These are phyloP conservation scores for Cytospora piceicola DNA, from an alignment of 2,329 filamentous ascomycete species.

Conservation along the genomic window DNA sequence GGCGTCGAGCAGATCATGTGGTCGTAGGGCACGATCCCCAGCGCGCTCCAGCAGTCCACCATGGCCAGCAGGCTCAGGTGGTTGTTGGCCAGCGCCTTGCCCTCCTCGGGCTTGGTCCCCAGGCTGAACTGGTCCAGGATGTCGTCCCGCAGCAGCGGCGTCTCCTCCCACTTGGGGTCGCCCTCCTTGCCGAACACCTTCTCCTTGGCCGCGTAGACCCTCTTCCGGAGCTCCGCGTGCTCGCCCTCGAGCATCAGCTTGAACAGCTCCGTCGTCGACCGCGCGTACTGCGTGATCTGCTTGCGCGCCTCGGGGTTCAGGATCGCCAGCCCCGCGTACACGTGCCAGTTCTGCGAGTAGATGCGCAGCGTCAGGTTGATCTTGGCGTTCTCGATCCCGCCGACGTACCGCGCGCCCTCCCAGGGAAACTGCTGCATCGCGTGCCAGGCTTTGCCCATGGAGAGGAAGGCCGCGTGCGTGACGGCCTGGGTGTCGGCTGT, in stretches of 20 bases:
- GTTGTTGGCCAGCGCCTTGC: slow-evolving; percentile 74
- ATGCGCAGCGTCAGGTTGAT: slow-evolving; percentile 98
- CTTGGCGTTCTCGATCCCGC: slow-evolving; percentile 98
- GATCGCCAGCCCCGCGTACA: slow-evolving; percentile 96
- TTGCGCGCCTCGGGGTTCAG: slow-evolving; percentile 89
- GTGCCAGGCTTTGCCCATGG: slow-evolving; percentile 98
- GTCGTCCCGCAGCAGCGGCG: slow-evolving; percentile 77
- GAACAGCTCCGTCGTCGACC: slow-evolving; percentile 90
- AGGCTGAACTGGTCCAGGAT: slow-evolving; percentile 89
- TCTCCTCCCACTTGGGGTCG: slow-evolving; percentile 60
- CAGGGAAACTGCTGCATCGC: slow-evolving; percentile 95
- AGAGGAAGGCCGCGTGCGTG: slow-evolving; percentile 94
- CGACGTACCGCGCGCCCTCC: slow-evolving; percentile 94
- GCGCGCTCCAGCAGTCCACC: slow-evolving; percentile 96
- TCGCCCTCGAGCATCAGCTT: slow-evolving; percentile 95
- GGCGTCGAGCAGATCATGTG: slow-evolving; percentile 99
- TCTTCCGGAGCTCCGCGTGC: slow-evolving; percentile 69
- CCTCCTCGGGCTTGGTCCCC: slow-evolving; percentile 57
- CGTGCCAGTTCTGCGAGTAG: slow-evolving; percentile 99
- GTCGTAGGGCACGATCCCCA: slow-evolving; percentile 94
- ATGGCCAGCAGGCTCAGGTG: slow-evolving; percentile 93
- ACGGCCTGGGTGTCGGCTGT: slow-evolving; percentile 98
- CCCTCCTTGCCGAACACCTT: slow-evolving; percentile 78
- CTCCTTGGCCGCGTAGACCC: slow-evolving; percentile 68
- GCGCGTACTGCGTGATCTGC: slow-evolving; percentile 93